phyloP scores from a whole-genome alignment of 345 rosid species.

The Erodium maritimum region DNA sequence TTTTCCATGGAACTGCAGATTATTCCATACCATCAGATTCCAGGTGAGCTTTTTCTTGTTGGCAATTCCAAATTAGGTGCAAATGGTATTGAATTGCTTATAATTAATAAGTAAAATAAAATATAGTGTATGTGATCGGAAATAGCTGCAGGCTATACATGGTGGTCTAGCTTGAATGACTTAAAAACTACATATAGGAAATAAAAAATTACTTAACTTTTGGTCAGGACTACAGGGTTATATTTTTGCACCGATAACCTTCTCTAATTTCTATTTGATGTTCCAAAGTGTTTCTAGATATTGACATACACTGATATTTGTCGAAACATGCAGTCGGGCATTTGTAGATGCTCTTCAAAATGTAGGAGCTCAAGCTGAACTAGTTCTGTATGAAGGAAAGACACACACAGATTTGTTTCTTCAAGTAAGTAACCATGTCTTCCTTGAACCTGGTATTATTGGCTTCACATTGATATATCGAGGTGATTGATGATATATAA shows the following conservation, averaged over 20 bases:
- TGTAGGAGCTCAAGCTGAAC: constrained; percentile 47
- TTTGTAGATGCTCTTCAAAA: constrained; percentile 52
- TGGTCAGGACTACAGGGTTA: too few species aligned
- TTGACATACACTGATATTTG: neutral
- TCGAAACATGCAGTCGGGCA: constrained; percentile 36
- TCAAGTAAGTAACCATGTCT: constrained; percentile 40
- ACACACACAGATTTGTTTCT: constrained; percentile 90
- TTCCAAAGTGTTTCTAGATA: neutral
- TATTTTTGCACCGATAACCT: too few species aligned
- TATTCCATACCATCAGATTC: constrained; percentile 76
- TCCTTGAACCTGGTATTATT: neutral
- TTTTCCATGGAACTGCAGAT: constrained; percentile 88
- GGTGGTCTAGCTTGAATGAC: too few species aligned
- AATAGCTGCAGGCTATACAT: too few species aligned
- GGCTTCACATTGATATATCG: neutral
- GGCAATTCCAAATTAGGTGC: neutral
- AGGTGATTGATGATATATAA: neutral
- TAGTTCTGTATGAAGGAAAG: constrained; percentile 61
- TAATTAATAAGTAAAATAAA: too few species aligned
- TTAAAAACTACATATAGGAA: too few species aligned
- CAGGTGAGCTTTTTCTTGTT: constrained; percentile 43
- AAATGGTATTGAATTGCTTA: too few species aligned
- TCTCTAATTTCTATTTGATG: too few species aligned
- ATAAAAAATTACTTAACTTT: too few species aligned
- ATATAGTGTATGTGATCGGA: too few species aligned